Evolutionary conservation across 805 yeast species (phyloP).

Genomic region (Candida corydali): DNA sequence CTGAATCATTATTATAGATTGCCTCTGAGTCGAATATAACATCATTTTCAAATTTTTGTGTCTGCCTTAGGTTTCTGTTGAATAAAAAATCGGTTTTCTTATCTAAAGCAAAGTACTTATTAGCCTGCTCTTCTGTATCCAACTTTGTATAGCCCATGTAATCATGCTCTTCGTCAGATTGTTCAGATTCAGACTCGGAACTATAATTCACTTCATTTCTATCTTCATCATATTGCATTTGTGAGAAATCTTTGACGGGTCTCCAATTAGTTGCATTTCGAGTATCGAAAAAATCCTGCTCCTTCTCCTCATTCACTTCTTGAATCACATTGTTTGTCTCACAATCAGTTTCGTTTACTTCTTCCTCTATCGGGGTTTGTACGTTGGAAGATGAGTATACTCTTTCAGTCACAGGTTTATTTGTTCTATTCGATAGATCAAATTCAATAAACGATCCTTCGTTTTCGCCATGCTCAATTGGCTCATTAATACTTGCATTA

Average conservation of each 20-base stretch:
- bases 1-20: conserved; percentile 22
- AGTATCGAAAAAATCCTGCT: conserved; percentile 39
- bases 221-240: conserved; percentile 74
- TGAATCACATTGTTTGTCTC: background rate
- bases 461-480: background rate
- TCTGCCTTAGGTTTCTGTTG: conserved; percentile 15
- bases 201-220: conserved; percentile 60
- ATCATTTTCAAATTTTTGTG: conserved; percentile 21
- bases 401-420: conserved; percentile 5
- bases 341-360: background rate
- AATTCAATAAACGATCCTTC: conserved; percentile 8
- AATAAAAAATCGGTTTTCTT: conserved; percentile 52
- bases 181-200: conserved; percentile 15
- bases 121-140: conserved; percentile 81
- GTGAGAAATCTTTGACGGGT: conserved; percentile 78
- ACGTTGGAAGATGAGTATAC: conserved; percentile 5
- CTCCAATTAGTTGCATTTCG: conserved; percentile 57
- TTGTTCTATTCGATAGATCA: conserved; percentile 6
- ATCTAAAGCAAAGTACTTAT: conserved; percentile 53
- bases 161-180: conserved; percentile 36
- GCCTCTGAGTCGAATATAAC: conserved; percentile 2
- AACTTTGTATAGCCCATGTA: conserved; percentile 80
- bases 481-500: background rate
- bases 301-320: conserved; percentile 6
- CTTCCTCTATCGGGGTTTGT: background rate